Percentiles rank a stretch among this genome's conserved stretches.
Evolutionary conservation across 305 asterid genomes (phyloP).

Genomic region (Fraxinus platypoda): DNA sequence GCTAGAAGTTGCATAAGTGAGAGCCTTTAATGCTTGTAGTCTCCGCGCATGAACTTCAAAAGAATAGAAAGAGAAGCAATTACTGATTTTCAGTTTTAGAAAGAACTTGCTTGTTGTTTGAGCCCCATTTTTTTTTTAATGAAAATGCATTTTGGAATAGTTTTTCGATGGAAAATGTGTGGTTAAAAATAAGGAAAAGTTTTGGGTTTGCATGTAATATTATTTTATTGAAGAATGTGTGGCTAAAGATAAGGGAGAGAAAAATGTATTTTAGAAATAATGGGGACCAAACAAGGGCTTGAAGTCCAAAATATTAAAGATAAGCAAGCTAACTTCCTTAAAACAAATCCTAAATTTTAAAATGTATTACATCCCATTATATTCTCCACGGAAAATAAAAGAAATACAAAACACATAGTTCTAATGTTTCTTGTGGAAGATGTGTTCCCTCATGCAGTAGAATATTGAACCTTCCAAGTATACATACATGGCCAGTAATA

Average conservation of each 20-base stretch:
- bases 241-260: background rate
- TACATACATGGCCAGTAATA: background rate
- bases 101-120: background rate
- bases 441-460: slow-evolving; percentile 1
- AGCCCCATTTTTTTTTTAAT: background rate
- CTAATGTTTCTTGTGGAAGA: background rate
- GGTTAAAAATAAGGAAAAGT: too few relatives aligned
- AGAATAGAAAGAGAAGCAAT: slow-evolving; percentile 29
- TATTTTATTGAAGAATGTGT: too few relatives aligned
- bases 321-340: background rate
- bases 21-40: slow-evolving; percentile 97
- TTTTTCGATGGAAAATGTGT: too few relatives aligned
- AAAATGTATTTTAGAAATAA: too few relatives aligned
- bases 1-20: slow-evolving; percentile 91
- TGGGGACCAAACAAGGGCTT: background rate
- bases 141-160: background rate
- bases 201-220: too few relatives aligned
- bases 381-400: background rate
- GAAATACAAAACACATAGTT: background rate
- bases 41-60: slow-evolving; percentile 94
- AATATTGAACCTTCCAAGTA: background rate
- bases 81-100: slow-evolving; percentile 21
- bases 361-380: slow-evolving; percentile 3
- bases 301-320: slow-evolving; percentile 15
- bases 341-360: slow-evolving; percentile 14